Evolutionary conservation across 1,284 basidiomycete species (phyloP).

Genomic region (Fistulinella staudtii): DNA sequence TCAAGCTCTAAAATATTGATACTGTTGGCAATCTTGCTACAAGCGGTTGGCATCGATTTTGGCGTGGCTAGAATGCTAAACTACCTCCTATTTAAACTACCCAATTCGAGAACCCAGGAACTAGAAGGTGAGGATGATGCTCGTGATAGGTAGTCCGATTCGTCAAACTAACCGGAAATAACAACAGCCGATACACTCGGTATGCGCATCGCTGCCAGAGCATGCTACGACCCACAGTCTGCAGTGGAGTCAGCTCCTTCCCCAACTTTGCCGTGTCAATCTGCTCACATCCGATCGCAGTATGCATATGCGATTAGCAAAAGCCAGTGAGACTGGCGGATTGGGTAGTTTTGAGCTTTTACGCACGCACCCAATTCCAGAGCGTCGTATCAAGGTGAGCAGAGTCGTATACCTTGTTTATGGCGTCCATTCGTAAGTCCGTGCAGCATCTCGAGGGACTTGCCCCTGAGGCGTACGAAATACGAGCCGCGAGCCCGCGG

Average conservation of each 20-base stretch:
- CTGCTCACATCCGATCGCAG: conserved; percentile 35
- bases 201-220: conserved; percentile 65
- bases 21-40: conserved; percentile 46
- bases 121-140: conserved; percentile 60
- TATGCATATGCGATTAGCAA: conserved; percentile 63
- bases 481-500: conserved; percentile 46
- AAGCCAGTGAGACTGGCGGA: conserved; percentile 42
- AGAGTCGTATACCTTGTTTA: background rate
- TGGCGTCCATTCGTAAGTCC: background rate
- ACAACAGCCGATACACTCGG: conserved; percentile 74
- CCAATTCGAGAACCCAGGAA: conserved; percentile 82
- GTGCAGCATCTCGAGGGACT: conserved; percentile 50
- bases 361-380: conserved; percentile 73
- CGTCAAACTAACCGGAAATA: conserved; percentile 5
- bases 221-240: conserved; percentile 78
- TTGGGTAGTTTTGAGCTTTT: conserved; percentile 47
- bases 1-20: conserved; percentile 59
- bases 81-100: conserved; percentile 65
- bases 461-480: conserved; percentile 53
- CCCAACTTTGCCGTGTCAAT: background rate
- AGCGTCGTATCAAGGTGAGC: conserved; percentile 65
- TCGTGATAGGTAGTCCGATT: background rate
- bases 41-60: conserved; percentile 54
- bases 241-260: conserved; percentile 57
- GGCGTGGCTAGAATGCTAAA: conserved; percentile 43